phyloP scores from a whole-genome alignment of 306 rosid species.

The Acacia crassicarpa region DNA sequence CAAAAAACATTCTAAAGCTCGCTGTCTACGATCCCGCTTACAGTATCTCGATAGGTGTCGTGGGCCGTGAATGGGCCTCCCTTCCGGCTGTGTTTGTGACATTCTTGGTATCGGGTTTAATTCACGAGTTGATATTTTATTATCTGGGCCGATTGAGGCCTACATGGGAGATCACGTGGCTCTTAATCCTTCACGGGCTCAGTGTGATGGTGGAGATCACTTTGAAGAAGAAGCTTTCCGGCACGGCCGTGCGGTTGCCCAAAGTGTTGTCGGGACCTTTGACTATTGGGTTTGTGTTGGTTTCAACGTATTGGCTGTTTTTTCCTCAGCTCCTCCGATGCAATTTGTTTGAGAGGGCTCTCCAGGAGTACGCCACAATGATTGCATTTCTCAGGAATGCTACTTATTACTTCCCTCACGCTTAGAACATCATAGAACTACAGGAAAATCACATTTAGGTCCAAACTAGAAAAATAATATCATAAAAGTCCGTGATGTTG shows the following conservation, averaged over 20 bases:
- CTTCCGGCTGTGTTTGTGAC: conserved; percentile 28
- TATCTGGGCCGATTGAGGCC: conserved; percentile 50
- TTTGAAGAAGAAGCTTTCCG: conserved; percentile 28
- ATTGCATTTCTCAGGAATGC: conserved; percentile 32
- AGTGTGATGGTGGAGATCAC: conserved; percentile 30
- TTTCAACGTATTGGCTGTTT: conserved; percentile 49
- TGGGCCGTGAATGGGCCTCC: conserved; percentile 34
- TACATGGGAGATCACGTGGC: conserved; percentile 52
- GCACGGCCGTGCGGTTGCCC: conserved; percentile 35
- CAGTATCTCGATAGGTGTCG: not conserved
- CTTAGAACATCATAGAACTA: no score
- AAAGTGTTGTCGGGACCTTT: conserved; percentile 34
- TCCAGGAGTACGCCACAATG: conserved; percentile 45
- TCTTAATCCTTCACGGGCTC: conserved; percentile 55
- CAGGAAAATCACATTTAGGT: no score
- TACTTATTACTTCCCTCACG: not conserved
- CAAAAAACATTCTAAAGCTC: conserved; percentile 32
- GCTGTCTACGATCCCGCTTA: conserved; percentile 43
- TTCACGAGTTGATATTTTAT: conserved; percentile 54
- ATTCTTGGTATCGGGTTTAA: conserved; percentile 45
- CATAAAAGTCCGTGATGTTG: no score
- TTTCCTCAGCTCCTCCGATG: conserved; percentile 49
- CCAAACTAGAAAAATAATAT: no score
- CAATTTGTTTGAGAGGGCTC: conserved; percentile 32
- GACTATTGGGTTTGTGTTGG: conserved; percentile 46